Evolutionary conservation across 768 basidiomycete species (phyloP).

Genomic region (Mycena albidolilacea): DNA sequence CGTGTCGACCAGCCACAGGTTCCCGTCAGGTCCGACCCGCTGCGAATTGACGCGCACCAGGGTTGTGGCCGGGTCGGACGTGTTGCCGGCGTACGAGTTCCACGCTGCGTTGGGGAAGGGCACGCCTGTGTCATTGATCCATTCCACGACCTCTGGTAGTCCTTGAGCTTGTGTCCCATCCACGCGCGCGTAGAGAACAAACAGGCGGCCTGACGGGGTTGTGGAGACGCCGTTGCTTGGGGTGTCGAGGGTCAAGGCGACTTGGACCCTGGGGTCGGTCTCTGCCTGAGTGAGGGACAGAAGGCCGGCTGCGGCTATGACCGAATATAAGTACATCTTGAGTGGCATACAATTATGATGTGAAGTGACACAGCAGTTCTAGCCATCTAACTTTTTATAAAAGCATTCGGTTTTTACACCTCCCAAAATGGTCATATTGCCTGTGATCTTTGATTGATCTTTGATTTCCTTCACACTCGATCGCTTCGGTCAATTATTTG

Average conservation of each 20-base stretch:
- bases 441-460: slow-evolving; percentile 6
- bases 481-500: slow-evolving; percentile 20
- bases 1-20: slow-evolving; percentile 21
- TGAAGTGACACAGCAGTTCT: slow-evolving; percentile 15
- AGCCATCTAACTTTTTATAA: slow-evolving; percentile 4
- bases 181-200: slow-evolving; percentile 10
- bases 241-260: slow-evolving; percentile 21
- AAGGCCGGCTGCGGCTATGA: slow-evolving; percentile 20
- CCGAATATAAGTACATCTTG: slow-evolving; percentile 21
- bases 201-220: slow-evolving; percentile 20
- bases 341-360: slow-evolving; percentile 22
- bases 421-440: slow-evolving; percentile 19
- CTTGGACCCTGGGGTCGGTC: slow-evolving; percentile 21
- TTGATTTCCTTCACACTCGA: slow-evolving; percentile 15
- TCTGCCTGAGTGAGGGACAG: slow-evolving; percentile 21
- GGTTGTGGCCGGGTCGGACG: slow-evolving; percentile 18
- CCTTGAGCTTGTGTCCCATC: no score
- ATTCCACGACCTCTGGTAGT: no score
- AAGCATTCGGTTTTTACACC: slow-evolving; percentile 3
- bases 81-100: slow-evolving; percentile 22
- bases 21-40: slow-evolving; percentile 20
- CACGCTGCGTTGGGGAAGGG: slow-evolving; percentile 19
- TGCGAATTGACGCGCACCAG: slow-evolving; percentile 18
- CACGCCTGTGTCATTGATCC: slow-evolving; percentile 14
- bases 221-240: slow-evolving; percentile 20